phyloP scores from a whole-genome alignment of 2,329 filamentous ascomycete genomes.

The Chrysoporthe austroafricana region DNA sequence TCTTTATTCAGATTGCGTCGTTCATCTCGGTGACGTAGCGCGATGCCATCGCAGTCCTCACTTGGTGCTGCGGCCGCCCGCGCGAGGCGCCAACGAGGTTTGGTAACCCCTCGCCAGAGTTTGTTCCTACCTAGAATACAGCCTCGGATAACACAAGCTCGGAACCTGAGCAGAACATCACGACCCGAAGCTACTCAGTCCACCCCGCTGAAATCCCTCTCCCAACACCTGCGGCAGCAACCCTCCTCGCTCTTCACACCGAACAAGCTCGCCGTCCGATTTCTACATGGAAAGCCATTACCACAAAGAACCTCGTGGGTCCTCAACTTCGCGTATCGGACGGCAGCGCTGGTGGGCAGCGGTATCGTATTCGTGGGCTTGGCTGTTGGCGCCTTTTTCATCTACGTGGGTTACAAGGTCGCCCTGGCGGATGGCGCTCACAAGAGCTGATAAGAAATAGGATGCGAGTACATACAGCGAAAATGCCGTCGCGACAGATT shows the following conservation, averaged over 20 bases:
- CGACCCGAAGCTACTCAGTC: slow-evolving; percentile 11
- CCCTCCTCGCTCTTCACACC: slow-evolving; percentile 29
- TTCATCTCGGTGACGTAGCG: slow-evolving; percentile 11
- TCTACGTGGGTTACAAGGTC: slow-evolving; percentile 57
- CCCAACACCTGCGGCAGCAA: slow-evolving; percentile 19
- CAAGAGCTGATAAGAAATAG: neutral
- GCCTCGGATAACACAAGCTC: slow-evolving; percentile 16
- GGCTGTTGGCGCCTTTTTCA: slow-evolving; percentile 80
- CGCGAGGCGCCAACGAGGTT: slow-evolving; percentile 23
- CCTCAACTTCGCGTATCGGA: slow-evolving; percentile 67
- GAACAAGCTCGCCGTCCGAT: slow-evolving; percentile 38
- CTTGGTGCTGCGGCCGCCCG: slow-evolving; percentile 22
- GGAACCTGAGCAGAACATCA: slow-evolving; percentile 16
- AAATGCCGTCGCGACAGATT: slow-evolving; percentile 66
- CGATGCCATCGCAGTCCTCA: slow-evolving; percentile 28
- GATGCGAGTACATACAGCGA: slow-evolving; percentile 90
- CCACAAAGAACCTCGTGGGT: slow-evolving; percentile 52
- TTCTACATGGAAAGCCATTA: slow-evolving; percentile 57
- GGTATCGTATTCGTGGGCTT: slow-evolving; percentile 72
- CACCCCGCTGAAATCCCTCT: slow-evolving; percentile 16
- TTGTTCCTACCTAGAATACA: slow-evolving; percentile 9
- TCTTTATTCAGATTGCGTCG: neutral
- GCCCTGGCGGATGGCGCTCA: neutral
- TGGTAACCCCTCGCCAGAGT: slow-evolving; percentile 9
- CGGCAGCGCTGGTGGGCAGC: slow-evolving; percentile 73